Base-by-base conservation (phyloP, 441 rosid species). In the Pelargonium cotyledonis region DNA sequence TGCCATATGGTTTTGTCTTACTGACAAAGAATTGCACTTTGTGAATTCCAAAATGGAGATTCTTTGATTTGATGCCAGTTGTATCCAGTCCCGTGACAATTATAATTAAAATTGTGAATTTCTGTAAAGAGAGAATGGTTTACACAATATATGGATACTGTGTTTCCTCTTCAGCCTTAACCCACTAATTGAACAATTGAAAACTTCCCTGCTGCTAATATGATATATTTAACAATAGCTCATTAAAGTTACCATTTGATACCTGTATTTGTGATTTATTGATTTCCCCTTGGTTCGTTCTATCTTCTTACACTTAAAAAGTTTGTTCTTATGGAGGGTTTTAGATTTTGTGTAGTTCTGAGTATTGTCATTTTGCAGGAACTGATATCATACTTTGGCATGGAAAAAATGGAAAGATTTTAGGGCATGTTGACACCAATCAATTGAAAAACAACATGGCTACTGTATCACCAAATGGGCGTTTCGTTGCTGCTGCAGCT, bases 361-460 rank as follows among this genome's bases (percentile, higher is more conserved):
- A 38, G 65, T 62, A 18, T 69, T 66, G 41, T 65, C 68, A 2
- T 7, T 47, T 72, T 76, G 8, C 51, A 95, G 97, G 91, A 65
- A 95, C 98, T 77, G 99, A 95, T 84, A 89, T 95, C 72, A 87
- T 75, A 70, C 84, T 95, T 65, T 95, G 98, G 97, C 97, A 95
- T 84, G 98, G 87, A 70, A 88, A 87, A 77, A 88, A 88, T 73
- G 99, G 97, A 77, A 92, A 87, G 79, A 41, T 66, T 57, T 64
- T 85, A 68, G 88, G 85, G 35, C 71, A 75, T 68, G 85, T 80
- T 1, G 88, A 95, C 80, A 89, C 99, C 70, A 95, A 95, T 83
- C 99, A 92, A 73, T 81, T 95, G 85, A 95, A 92, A 81, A 95
- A 95, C 77, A 84, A 75, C 68, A 95, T 88, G 95, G 93, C 93